A percentile compares a stretch with the other conserved stretches of the same genome.
phyloP scores from a whole-genome alignment of 148 eudicot genomes.

The Heliamphora exappendiculata region DNA sequence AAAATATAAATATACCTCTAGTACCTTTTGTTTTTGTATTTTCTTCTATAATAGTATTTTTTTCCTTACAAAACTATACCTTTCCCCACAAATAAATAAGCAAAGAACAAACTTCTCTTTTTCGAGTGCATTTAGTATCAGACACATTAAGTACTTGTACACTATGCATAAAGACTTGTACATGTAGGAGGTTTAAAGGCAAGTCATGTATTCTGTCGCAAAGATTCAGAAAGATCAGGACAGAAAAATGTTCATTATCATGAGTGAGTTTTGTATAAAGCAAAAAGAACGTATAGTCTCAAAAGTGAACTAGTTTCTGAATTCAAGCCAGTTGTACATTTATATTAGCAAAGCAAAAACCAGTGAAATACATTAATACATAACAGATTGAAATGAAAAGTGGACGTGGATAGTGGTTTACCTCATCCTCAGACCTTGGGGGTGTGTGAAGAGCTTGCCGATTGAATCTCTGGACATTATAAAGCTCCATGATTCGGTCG shows the following conservation, averaged over 20 bases:
- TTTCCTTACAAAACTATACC: too few species aligned
- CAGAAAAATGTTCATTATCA: not conserved
- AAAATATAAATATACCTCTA: too few species aligned
- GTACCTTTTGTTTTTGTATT: too few species aligned
- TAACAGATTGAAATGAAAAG: not conserved
- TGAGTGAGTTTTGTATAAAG: not conserved
- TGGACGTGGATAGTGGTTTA: not conserved
- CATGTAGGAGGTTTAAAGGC: too few species aligned
- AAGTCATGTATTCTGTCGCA: not conserved
- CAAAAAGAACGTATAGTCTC: not conserved
- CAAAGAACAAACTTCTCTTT: too few species aligned
- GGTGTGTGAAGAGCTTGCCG: conserved; percentile 90
- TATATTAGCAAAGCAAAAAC: not conserved
- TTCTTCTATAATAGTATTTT: too few species aligned
- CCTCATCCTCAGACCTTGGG: conserved; percentile 81
- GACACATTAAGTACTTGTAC: too few species aligned
- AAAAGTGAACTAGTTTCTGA: not conserved
- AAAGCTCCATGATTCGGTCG: conserved; percentile 95
- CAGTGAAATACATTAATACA: not conserved
- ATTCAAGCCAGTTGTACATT: not conserved
- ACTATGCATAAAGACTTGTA: too few species aligned
- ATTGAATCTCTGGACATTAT: conserved; percentile 95
- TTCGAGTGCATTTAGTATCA: too few species aligned
- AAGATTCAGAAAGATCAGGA: not conserved
- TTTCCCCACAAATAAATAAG: too few species aligned